Base-by-base conservation (phyloP, 2,329 filamentous ascomycete genomes). In the Thielaviopsis populi region DNA sequence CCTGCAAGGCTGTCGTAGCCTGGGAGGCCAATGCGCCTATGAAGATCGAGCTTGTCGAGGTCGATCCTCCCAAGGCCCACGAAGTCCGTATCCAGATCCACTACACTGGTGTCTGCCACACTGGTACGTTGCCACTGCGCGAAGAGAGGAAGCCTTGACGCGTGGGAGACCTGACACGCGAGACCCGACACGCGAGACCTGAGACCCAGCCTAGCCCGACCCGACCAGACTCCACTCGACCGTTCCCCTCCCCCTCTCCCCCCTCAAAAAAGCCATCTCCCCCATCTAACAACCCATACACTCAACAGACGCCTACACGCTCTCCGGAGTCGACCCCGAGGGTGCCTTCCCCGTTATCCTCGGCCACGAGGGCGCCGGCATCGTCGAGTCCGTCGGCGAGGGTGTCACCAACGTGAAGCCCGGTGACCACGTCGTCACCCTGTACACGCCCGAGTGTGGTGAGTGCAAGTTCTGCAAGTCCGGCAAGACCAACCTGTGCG, bases 391-490 rank as follows among this genome's bases (percentile, higher is more conserved):
- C 33, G 84, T 96, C 66, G 92, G 92, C 69, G 91, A 96, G 77
- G 92, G 90, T 67, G 92, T 97, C 71, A 96, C 90, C 71, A 91
- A 86, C 71, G 92, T 96, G 70, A 96, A 96, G 82, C 83, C 85
- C 61, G 92, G 92, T 69, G 92, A 97, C 79, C 86, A 95, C 73
- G 92, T 96, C 67, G 80, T 94, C 70, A 88, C 89, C 70, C 87
- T 95, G 67, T 95, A 95, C 81, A 97, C 91, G 58, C 94, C 94
- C 69, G 92, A 97, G 79, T 97, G 94, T 80, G 81, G 84, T 70
- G 92, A 97, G 76, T 99, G 94, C 85, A 97, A 97, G 80, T 97
- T 97, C 83, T 99, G 94, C 87, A 94, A 90, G 77, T 97, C 92
- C 50, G 94, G 92, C 78, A 99, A 99, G 86, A 97, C 92, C 72